Evolutionary conservation across 164 flowering plant genomes (phyloP), one percentile per base, ranked within the genome.

Genomic region (Tetrastigma voinierianum): DNA sequence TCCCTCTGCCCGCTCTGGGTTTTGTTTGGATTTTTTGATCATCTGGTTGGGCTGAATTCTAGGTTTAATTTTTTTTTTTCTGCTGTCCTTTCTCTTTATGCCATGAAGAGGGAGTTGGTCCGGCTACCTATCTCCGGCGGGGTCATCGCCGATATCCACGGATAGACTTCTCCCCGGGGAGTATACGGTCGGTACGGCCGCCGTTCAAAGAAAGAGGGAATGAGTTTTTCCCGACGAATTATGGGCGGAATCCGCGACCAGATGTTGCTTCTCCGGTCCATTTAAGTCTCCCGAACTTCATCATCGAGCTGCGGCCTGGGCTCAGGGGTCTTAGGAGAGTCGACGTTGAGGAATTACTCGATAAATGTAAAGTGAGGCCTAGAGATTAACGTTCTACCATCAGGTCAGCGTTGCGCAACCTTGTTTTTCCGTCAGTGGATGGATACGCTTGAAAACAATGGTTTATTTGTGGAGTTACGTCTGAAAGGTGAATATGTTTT

Each of bases 401-500:
- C 69, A 0, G 81, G 76, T 9, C 13, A 7, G n/a, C 13, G 59
- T 78, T 5, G 69, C 77, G 90, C 60, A 1, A 65, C 51, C 20
- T 40, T 90, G 23, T 70, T 19, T 52, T 93, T 76, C 60, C n/a
- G 58, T 67, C 80, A 84, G 57, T 85, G 90, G 93, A 51, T 11
- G 1, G 82, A 82, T 25, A 81, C 87, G 1, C 74, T 78, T 11
- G 80, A 80, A 80, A 8, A 70, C 84, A 4, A 40, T 80, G 3
- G 77, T 81, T 4, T 45, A 24, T 46, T 57, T 91, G n/a, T 94
- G 98, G 76, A 73, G 1, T 59, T 70, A 18, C 78, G 89, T 16
- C 73, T 91, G 11, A 65, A 64, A 11, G 87, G 85, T 1, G 68
- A 25, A 17, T 82, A 81, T 51, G 3, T 0, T 5, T 72, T 82